Evolutionary conservation across 2,329 filamentous ascomycete species (phyloP).

Genomic region (Calonectria ilicicola): DNA sequence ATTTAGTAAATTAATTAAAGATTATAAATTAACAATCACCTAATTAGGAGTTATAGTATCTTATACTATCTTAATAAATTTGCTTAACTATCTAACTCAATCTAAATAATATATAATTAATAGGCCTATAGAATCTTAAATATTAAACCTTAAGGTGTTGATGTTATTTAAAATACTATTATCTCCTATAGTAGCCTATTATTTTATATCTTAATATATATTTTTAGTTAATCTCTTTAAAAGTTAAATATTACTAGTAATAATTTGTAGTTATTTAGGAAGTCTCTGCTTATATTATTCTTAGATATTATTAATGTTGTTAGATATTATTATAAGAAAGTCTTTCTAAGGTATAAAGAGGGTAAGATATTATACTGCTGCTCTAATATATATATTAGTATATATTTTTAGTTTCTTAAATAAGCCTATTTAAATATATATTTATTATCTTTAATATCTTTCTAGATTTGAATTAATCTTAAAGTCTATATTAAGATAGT

Average conservation of each 20-base stretch:
- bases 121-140: background rate
- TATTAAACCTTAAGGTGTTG: background rate
- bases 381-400: background rate
- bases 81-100: background rate
- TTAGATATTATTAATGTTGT: background rate
- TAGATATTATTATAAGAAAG: background rate
- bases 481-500: conserved; percentile 14
- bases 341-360: background rate
- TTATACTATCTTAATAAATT: background rate
- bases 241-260: conserved; percentile 5
- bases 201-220: background rate
- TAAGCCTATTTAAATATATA: background rate
- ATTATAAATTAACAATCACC: background rate
- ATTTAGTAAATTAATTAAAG: background rate
- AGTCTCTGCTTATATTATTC: background rate
- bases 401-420: too few relatives aligned
- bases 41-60: background rate
- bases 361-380: background rate
- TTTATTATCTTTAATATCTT: background rate
- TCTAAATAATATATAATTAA: background rate
- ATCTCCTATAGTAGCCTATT: background rate
- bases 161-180: background rate
- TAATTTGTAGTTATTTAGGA: background rate
- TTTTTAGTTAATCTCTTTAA: conserved; percentile 10
- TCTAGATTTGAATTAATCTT: background rate